Base-by-base conservation (phyloP, 805 yeast species). In the Pichia paraexigua region DNA sequence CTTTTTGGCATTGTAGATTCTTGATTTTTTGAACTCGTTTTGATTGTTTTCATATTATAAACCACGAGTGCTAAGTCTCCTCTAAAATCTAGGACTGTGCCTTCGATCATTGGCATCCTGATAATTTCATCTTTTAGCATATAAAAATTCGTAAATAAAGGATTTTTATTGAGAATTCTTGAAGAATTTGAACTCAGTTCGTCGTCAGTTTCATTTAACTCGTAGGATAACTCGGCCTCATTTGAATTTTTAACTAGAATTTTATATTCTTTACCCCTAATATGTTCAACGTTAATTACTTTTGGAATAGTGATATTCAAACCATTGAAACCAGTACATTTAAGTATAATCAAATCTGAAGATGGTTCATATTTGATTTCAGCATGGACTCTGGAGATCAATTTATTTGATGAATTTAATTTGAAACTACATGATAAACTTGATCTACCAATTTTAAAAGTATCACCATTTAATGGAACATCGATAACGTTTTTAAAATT, bases 261-360 rank as follows among this genome's bases (percentile, higher is more conserved):
- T 32, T 53, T 45, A 39, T 57, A 63, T 27, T 53, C 53, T 21
- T 58, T 54, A 11, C 63, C 57, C 17, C 49, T 42, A 13, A 60
- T 41, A 17, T 52, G 32, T 28, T 51, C 45, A 43, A 73, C 73
- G 18, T 64, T 57, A 13, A 72, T 56, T 20, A 61, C 58, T 20
- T 64, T 67, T 0, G 96, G 94, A 41, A 88, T 76, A 5, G 77
- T 72, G 20, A 90, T 77, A 11, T 78, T 75, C 47, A 87, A 69
- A 12, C 97, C 97, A 65, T 92, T 92, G 68, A 82, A 78, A 4
- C 98, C 97, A 50, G 80, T 65, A 66, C 97, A 92, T 44, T 77
- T 77, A 47, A 92, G 64, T 17, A 68, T 71, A 44, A 88, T 64
- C 45, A 71, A 59, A 35, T 76, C 69, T 12, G 64, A 63, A 3